Evolutionary conservation across 2,329 filamentous ascomycete species (phyloP), one percentile per base, ranked within the genome.

Genomic region (Gyromitra esculenta): DNA sequence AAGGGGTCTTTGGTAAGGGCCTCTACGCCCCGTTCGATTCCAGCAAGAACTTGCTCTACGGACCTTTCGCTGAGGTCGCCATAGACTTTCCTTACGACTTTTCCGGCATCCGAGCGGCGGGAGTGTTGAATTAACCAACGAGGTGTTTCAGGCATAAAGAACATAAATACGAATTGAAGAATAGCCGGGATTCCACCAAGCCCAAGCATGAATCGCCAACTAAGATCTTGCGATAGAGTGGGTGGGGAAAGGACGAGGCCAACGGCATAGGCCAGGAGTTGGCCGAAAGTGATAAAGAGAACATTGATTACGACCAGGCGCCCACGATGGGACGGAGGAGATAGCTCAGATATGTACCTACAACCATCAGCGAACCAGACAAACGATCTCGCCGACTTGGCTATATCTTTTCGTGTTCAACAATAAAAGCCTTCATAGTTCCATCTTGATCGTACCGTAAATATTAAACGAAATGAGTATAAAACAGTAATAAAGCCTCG

Each of bases 171-270:
- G 4, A 89, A 88, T 82, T 97, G 95, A 2, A 94, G 71, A 0
- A 88, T 83, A 0, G 94, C 94, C 0, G 95, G 95, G 35, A 91
- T 77, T 7, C 92, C 92, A 0, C 94, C 95, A 0, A 97, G 84
- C 0, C 94, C 94, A 0, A 97, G 94, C 88, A 97, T 94, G 90
- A 92, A 96, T 64, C 93, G 87, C 94, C 95, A 98, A 0, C 91
- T 93, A 6, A 80, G 76, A 6, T 88, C 86, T 5, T 89, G 87
- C 60, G 97, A 91, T 0, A 87, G 83, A 4, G 67, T 77, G 15
- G 76, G 76, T 0, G 76, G 76, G 4, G 76, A 78, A 18, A 79
- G 65, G 31, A 70, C 18, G 91, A 92, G 97, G 0, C 95, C 95
- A 5, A 94, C 85, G 1, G 96, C 82, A 83, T 97, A 97, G 1